Conservation (phyloP, 495 filamentous ascomycete species). For the Talaromyces stipitatus region DNA sequence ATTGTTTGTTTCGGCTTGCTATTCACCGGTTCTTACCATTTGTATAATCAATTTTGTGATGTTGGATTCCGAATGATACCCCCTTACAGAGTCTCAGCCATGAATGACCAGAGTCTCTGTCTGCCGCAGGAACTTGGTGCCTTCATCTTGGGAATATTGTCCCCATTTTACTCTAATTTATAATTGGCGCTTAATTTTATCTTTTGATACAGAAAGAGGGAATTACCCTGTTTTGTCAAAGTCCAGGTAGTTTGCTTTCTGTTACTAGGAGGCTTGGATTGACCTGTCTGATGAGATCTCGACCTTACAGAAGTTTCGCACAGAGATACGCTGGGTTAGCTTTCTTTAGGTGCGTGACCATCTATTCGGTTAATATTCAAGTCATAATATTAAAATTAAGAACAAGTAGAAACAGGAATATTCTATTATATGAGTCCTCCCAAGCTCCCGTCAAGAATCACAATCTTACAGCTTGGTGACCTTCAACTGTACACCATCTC, state of each 20-base stretch:
- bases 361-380: background rate
- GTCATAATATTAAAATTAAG: background rate
- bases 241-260: background rate
- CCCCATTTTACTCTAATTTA: background rate
- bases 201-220: background rate
- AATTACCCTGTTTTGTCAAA: background rate
- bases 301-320: too few species aligned
- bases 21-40: background rate
- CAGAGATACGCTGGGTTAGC: too few species aligned
- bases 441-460: background rate
- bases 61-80: background rate
- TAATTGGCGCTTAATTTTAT: background rate
- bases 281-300: too few species aligned
- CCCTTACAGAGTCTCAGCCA: background rate
- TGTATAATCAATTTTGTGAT: background rate
- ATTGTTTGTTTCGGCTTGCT: background rate
- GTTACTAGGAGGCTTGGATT: background rate
- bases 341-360: background rate
- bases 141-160: background rate
- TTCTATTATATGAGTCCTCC: background rate
- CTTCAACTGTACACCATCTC: slow-evolving; percentile 39
- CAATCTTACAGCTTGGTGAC: slow-evolving; percentile 15
- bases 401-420: background rate
- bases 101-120: background rate
- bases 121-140: background rate